Percentiles rank a stretch among this genome's conserved stretches.
phyloP scores from a whole-genome alignment of 2,329 filamentous ascomycete genomes.

The Aspergillus ochraceus region DNA sequence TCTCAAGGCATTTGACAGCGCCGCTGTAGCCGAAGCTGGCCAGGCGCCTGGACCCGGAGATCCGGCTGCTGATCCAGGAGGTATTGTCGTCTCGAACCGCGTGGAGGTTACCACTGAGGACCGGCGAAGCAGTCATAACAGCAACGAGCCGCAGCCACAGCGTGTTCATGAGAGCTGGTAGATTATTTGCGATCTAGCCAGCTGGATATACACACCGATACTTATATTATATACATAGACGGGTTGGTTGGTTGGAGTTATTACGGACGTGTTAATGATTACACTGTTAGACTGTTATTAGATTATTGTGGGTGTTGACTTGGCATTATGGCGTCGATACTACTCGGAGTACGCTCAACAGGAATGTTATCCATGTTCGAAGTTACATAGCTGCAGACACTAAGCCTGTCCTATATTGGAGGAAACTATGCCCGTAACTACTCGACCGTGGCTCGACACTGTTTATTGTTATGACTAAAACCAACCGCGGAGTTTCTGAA shows the following conservation, averaged over 20 bases:
- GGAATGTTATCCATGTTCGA: background rate
- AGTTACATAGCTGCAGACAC: background rate
- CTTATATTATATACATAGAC: background rate
- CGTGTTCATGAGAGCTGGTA: background rate
- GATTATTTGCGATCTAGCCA: background rate
- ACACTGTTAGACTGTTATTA: background rate
- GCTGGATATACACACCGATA: background rate
- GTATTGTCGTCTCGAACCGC: constrained; percentile 46
- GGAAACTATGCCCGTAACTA: background rate
- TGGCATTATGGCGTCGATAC: background rate
- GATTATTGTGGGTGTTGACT: background rate
- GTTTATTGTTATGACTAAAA: background rate
- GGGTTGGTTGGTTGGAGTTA: background rate
- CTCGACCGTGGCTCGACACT: background rate
- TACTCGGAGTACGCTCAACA: background rate
- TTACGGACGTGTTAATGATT: background rate
- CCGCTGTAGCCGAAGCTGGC: background rate
- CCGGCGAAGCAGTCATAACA: background rate
- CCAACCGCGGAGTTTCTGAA: background rate
- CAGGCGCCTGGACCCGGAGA: constrained; percentile 1
- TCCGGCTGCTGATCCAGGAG: constrained; percentile 14
- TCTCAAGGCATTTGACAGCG: constrained; percentile 23
- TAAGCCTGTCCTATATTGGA: background rate
- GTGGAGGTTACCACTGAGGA: constrained; percentile 36
- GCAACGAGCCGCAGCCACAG: background rate